These are phyloP conservation scores for Crithidia fasciculata DNA, from an alignment of 208 protist species.

Conservation along the genomic window DNA sequence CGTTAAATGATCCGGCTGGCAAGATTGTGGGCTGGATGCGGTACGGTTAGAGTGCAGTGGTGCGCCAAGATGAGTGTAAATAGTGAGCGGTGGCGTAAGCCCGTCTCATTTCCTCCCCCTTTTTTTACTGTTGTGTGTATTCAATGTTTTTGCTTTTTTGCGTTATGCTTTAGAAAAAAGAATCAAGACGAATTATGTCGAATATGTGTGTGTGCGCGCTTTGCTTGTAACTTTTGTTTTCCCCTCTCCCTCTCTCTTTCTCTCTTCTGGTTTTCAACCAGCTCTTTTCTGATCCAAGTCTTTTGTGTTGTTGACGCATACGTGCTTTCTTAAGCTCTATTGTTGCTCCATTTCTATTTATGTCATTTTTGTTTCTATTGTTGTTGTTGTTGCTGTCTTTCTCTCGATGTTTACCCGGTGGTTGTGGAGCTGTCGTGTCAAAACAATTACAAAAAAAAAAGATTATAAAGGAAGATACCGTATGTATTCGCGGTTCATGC, in stretches of 20 bases:
- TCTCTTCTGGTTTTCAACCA: too few relatives aligned
- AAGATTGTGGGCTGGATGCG: conserved; percentile 48
- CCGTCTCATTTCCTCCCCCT: background rate
- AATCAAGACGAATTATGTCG: too few relatives aligned
- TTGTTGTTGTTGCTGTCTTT: conserved; percentile 1
- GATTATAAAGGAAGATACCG: background rate
- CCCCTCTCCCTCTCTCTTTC: too few relatives aligned
- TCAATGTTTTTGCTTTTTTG: too few relatives aligned
- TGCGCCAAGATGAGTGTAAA: too few relatives aligned
- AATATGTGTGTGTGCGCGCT: too few relatives aligned
- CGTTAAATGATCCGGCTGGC: conserved; percentile 22
- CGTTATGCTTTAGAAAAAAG: too few relatives aligned
- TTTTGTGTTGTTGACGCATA: background rate
- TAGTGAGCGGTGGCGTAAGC: background rate
- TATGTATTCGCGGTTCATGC: background rate
- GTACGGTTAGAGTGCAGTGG: conserved; percentile 19
- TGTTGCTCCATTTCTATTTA: background rate
- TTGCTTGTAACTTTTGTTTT: background rate
- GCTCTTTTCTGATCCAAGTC: too few relatives aligned
- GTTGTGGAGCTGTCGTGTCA: too few relatives aligned
- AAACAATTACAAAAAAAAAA: background rate
- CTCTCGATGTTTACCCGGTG: background rate
- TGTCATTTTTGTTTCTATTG: conserved; percentile 5
- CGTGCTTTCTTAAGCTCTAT: background rate
- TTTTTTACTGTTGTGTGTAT: background rate